A percentile compares a stretch with the other conserved stretches of the same genome.
Conservation (phyloP, 495 filamentous ascomycete genomes). For the Penicillium chermesinum region DNA sequence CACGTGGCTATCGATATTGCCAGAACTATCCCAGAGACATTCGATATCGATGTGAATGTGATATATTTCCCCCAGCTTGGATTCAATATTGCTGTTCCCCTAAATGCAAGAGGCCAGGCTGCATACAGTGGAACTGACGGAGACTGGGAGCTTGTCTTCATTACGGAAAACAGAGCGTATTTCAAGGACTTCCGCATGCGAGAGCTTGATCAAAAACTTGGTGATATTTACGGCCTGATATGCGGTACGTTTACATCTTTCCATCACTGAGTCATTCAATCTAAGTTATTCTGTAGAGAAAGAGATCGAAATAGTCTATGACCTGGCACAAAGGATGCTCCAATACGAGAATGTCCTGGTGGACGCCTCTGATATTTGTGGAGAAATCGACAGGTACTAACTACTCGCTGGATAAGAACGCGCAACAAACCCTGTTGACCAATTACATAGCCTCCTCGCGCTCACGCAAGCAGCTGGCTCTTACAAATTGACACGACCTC, state of each 20-base stretch:
- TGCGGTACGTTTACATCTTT: constrained; percentile 54
- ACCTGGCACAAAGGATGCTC: constrained; percentile 66
- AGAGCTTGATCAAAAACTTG: constrained; percentile 75
- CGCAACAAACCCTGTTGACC: constrained; percentile 9
- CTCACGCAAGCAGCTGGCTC: constrained; percentile 71
- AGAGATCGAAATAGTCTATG: constrained; percentile 85
- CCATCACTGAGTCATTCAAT: neutral
- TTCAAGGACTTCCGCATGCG: constrained; percentile 86
- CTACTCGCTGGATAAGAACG: neutral
- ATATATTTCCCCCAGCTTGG: constrained; percentile 90
- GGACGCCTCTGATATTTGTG: constrained; percentile 67
- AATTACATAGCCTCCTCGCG: constrained; percentile 60
- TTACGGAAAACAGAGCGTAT: constrained; percentile 65
- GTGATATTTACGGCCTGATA: constrained; percentile 80
- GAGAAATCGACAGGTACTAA: constrained; percentile 71
- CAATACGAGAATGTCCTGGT: constrained; percentile 64
- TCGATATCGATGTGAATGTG: constrained; percentile 63
- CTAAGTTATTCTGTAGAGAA: constrained; percentile 51
- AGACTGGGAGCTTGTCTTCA: constrained; percentile 76
- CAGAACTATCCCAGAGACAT: constrained; percentile 53
- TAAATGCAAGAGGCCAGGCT: constrained; percentile 56
- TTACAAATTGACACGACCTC: constrained; percentile 67
- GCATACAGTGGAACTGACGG: constrained; percentile 59
- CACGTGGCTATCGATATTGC: constrained; percentile 58
- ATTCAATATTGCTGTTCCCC: constrained; percentile 73